Evolutionary conservation across 2,329 filamentous ascomycete species (phyloP), one percentile per base, ranked within the genome.

Genomic region (Sclerotiophoma versabilis): DNA sequence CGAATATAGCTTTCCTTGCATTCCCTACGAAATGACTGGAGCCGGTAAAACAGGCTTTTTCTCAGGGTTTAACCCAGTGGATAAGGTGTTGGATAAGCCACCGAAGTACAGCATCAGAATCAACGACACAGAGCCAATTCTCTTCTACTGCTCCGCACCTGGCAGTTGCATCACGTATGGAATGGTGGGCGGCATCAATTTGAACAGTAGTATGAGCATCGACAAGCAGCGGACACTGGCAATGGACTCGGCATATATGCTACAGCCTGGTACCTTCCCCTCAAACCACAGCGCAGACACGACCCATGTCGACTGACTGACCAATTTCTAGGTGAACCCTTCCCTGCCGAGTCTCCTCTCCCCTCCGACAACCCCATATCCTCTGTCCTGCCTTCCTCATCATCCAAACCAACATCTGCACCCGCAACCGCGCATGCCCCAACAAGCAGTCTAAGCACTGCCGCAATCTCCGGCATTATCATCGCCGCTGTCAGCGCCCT

Each of bases 121-220:
- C 48, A 73, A 74, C 46, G 65, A 73, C 49, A 68, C 69, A 1
- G 32, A 60, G 1, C 73, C 74, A 2, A 66, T 75, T 1, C 75
- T 71, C 54, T 76, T 73, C 65, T 76, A 76, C 62, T 75, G 72
- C 54, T 66, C 86, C 0, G 87, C 88, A 0, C 81, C 84, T 0
- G 83, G 79, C 1, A 88, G 86, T 5, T 93, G 90, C 67, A 80
- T 82, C 9, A 72, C 76, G 2, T 83, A 86, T 45, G 82, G 84
- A 30, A 93, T 93, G 90, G 83, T 93, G 15, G 90, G 89, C 4
- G 87, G 85, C 1, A 87, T 93, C 61, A 93, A 93, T 66, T 83
- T 87, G 9, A 72, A 70, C 37, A 26, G 62, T 6, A 60, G 54
- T 11, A 65, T 59, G 36, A 62, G 56, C 5, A 57, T 75, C 30